Conservation (phyloP, 352 stramenopile species). For the Blastocystis sp. region DNA sequence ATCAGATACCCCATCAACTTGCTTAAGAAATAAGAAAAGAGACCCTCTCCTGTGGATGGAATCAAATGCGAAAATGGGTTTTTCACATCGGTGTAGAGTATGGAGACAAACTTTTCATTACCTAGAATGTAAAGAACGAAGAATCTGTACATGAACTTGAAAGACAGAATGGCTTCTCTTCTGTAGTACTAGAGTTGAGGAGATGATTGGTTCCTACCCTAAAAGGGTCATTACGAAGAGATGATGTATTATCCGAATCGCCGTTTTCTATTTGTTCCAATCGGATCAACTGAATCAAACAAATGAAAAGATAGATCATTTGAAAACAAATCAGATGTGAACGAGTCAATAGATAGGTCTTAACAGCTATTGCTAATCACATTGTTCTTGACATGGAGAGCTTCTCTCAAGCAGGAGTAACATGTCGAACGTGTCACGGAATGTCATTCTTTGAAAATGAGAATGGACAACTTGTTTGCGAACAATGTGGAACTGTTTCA, state of each 20-base stretch:
- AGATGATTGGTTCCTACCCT: too few relatives aligned
- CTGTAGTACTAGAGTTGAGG: too few relatives aligned
- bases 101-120: background rate
- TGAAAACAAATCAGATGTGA: too few relatives aligned
- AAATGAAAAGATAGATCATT: too few relatives aligned
- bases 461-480: constrained; percentile 1
- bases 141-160: too few relatives aligned
- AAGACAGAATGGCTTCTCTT: too few relatives aligned
- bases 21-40: constrained; percentile 66
- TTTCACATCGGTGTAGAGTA: background rate
- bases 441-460: background rate
- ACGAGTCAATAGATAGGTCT: too few relatives aligned
- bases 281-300: too few relatives aligned
- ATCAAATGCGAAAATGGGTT: background rate
- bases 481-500: constrained; percentile 34
- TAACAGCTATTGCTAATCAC: too few relatives aligned
- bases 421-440: background rate
- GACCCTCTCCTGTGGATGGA: background rate
- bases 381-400: background rate
- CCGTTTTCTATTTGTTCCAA: too few relatives aligned
- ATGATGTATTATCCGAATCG: too few relatives aligned
- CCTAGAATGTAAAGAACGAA: background rate
- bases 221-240: too few relatives aligned
- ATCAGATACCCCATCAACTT: constrained; percentile 77
- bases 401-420: background rate